Base-by-base conservation (phyloP, 2,329 filamentous ascomycete genomes). In the Hypoxylon sp. region DNA sequence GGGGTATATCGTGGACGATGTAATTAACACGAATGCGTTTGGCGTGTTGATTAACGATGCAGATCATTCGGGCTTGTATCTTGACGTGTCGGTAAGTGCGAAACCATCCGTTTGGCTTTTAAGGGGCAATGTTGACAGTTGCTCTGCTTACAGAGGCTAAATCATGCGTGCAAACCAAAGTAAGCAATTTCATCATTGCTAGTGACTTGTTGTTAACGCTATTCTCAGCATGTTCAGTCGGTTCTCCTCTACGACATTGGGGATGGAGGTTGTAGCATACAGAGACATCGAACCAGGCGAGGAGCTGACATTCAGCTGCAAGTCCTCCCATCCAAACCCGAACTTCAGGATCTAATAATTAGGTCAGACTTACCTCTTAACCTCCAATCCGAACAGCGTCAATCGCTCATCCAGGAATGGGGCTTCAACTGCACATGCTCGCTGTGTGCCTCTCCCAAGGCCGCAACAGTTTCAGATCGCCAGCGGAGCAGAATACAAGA, bases 91-190 rank as follows among this genome's bases (percentile, higher is more conserved):
- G 59, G 69, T 71, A 40, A 51, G 67, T 61, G 5, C 9, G 6
- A 9, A 26, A 7, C 5, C 26, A 25, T 25, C 3, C 7, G 15
- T 4, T 27, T 6, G 0, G n/a, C n/a, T n/a, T 13, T 9, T 7
- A 6, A 37, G 27, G 15, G 13, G 6, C 9, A 34, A 2, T 16
- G 29, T 34, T 54, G 11, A 53, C 34, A 30, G 13, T n/a, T n/a
- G 13, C 15, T n/a, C 26, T 3, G 8, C 23, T 5, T 31, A 25
- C 6, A 72, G 71, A 67, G 69, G 20, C 38, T 73, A 26, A 73
- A 73, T 46, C 70, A 73, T 26, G 70, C 63, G 1, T 73, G 71
- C 35, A 63, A 61, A 42, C 69, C 71, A 25, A 73, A 72, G 70
- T 72, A 45, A 37, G 12, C n/a, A 15, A 26, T 9, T 34, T 8